These are phyloP conservation scores for Bacterosira constricta DNA, from an alignment of 108 stramenopile genomes.

Conservation along the genomic window DNA sequence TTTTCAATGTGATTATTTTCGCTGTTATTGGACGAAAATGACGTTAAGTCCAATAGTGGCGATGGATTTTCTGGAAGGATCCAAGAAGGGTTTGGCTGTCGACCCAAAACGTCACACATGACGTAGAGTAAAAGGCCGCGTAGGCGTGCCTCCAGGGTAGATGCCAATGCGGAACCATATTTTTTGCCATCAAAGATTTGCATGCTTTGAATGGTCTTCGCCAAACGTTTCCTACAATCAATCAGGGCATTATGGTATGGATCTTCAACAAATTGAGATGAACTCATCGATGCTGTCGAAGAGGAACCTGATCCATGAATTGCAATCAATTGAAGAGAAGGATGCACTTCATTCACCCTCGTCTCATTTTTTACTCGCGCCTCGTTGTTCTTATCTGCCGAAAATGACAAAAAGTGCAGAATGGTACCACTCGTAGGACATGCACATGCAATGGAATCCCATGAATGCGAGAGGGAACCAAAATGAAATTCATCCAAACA, in stretches of 20 bases:
- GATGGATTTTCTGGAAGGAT: conserved; percentile 9
- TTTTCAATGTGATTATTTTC: neutral
- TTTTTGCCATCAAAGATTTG: neutral
- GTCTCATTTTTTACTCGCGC: neutral
- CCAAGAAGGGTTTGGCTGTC: conserved; percentile 15
- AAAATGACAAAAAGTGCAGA: conserved; percentile 59
- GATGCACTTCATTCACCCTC: neutral
- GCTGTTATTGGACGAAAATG: neutral
- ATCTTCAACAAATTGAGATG: neutral
- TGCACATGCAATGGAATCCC: conserved; percentile 56
- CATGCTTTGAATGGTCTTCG: conserved; percentile 3
- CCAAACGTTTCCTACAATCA: conserved; percentile 20
- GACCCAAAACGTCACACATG: conserved; percentile 10
- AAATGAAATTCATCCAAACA: conserved; percentile 48
- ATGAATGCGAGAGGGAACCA: conserved; percentile 35
- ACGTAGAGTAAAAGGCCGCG: conserved; percentile 11
- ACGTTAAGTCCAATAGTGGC: conserved; percentile 13
- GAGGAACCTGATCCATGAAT: conserved; percentile 29
- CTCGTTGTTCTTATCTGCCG: neutral
- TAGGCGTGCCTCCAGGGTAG: conserved; percentile 17
- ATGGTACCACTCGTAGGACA: conserved; percentile 59
- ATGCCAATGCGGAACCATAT: neutral
- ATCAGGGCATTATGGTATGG: neutral
- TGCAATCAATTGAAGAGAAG: conserved; percentile 18
- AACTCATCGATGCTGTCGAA: neutral